Evolutionary conservation across 257 asterid species (phyloP).

Genomic region (Coffea eugenioides): DNA sequence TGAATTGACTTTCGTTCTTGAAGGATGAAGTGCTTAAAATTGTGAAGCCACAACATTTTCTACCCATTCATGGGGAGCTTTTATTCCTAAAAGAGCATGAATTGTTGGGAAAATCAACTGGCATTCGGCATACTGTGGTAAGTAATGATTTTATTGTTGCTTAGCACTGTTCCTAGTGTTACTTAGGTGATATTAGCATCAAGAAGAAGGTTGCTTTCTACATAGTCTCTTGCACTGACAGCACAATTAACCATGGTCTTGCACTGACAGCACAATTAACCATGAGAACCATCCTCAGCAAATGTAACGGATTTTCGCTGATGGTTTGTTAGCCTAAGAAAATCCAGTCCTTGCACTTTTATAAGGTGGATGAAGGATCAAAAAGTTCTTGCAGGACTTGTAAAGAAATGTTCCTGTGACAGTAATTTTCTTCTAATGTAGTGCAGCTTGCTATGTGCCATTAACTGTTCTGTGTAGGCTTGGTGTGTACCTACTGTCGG

Average conservation of each 20-base stretch:
- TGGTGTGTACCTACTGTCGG: not conserved
- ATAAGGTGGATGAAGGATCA: not conserved
- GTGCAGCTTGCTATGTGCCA: not conserved
- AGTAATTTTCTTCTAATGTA: constrained; percentile 2
- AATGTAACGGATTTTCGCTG: not conserved
- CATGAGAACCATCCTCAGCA: not conserved
- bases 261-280: not conserved
- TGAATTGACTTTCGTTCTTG: constrained; percentile 21
- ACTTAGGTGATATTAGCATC: not conserved
- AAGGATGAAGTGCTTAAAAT: constrained; percentile 94
- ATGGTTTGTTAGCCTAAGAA: not conserved
- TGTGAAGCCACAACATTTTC: constrained; percentile 98
- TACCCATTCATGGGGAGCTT: constrained; percentile 97
- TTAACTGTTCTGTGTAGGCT: not conserved
- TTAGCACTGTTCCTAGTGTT: not conserved
- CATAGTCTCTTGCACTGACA: not conserved
- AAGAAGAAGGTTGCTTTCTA: not conserved
- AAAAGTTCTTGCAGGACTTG: not conserved
- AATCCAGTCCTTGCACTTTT: not conserved
- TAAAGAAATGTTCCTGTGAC: not conserved
- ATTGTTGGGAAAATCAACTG: constrained; percentile 88
- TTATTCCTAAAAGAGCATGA: constrained; percentile 97
- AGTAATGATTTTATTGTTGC: constrained; percentile 32
- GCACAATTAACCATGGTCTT: not conserved
- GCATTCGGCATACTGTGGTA: constrained; percentile 89